Conservation (phyloP, 2,329 filamentous ascomycete species). For the Waltergamsia citrina region DNA sequence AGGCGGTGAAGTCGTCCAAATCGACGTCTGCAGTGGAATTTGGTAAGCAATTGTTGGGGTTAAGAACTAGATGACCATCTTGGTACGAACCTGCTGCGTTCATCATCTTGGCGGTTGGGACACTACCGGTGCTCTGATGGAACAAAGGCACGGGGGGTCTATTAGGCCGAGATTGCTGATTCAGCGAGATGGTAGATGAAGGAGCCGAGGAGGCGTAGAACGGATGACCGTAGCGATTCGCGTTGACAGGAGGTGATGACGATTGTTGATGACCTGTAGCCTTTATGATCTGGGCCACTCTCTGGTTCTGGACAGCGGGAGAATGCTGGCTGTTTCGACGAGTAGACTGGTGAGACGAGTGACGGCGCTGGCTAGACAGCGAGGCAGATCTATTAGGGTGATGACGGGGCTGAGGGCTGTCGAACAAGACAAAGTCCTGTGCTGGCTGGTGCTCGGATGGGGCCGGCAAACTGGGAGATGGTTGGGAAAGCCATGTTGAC, state of each 20-base stretch:
- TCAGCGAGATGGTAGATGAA: slow-evolving; percentile 48
- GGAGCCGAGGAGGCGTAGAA: slow-evolving; percentile 62
- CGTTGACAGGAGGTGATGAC: slow-evolving; percentile 43
- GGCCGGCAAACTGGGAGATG: slow-evolving; percentile 54
- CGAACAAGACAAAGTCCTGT: slow-evolving; percentile 75
- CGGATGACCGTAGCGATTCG: slow-evolving; percentile 51
- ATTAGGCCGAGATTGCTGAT: slow-evolving; percentile 38
- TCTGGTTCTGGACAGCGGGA: slow-evolving; percentile 42
- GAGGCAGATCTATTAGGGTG: slow-evolving; percentile 26
- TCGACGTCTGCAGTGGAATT: slow-evolving; percentile 42
- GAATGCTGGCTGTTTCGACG: slow-evolving; percentile 32
- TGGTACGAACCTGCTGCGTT: slow-evolving; percentile 28
- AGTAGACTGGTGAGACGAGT: slow-evolving; percentile 25
- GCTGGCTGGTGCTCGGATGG: slow-evolving; percentile 46
- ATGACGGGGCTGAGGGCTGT: slow-evolving; percentile 33
- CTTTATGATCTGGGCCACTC: slow-evolving; percentile 50
- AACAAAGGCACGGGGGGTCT: slow-evolving; percentile 68
- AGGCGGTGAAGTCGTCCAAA: slow-evolving; percentile 48
- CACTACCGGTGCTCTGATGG: slow-evolving; percentile 48
- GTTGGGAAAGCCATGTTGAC: slow-evolving; percentile 74
- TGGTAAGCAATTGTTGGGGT: slow-evolving; percentile 22
- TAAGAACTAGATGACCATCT: not conserved
- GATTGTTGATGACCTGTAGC: slow-evolving; percentile 41
- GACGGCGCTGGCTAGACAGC: slow-evolving; percentile 31
- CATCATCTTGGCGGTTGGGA: slow-evolving; percentile 33